Evolutionary conservation across 2,329 filamentous ascomycete genomes (phyloP), one percentile per base, ranked within the genome.

Genomic region (Elsinoe arachidis): DNA sequence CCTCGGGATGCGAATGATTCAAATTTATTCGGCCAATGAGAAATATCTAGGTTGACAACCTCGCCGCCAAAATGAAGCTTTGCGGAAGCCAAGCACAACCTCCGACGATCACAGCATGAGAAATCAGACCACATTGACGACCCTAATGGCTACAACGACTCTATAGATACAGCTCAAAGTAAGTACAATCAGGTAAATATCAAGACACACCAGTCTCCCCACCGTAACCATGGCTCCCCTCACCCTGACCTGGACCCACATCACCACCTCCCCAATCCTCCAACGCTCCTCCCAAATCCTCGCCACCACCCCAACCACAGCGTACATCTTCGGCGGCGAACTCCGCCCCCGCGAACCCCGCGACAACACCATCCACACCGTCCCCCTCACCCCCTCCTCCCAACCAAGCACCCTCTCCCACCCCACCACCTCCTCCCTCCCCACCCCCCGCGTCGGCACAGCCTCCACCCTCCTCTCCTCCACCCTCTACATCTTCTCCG

Each of bases 401-500:
- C 61, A 15, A 19, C 52, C 37, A 51, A 47, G 17, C 61, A 33
- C 55, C 51, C 55, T 62, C n/a, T 46, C 61, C 2, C 15, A 59
- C 44, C 80, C 82, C 4, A 80, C 78, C 62, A 80, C 77, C 68
- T 76, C 74, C 59, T 60, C 4, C 58, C 33, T 15, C 7, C 88
- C 89, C 0, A 71, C 76, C 1, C 78, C 88, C 1, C 82, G 90
- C 17, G 82, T 91, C 1, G 90, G 90, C 17, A 82, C 89, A 63
- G 85, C 88, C 34, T 82, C 85, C 0, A 80, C 85, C 11, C 78
- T 83, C 1, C 80, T 93, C 58, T 79, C 84, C 58, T 78, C 80
- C 44, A 83, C 83, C 19, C 83, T 95, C 65, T 92, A 92, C 71
- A 62, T 95, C 41, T 95, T 91, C 70, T 90, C 88, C 49, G 90